phyloP scores from a whole-genome alignment of 1,284 basidiomycete species.

The Puccinia horiana region DNA sequence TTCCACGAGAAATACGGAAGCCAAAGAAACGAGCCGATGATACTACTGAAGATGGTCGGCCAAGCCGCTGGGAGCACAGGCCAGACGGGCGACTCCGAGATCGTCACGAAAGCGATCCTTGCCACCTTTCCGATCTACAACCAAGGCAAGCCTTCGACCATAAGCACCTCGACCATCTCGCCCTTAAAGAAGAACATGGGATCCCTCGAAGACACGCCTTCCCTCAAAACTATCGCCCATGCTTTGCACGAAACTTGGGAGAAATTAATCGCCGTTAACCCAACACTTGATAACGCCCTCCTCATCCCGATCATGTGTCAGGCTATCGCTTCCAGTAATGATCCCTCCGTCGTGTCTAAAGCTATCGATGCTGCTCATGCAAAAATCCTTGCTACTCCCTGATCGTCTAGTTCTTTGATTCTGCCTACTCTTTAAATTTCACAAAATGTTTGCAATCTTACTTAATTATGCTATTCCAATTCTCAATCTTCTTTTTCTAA shows the following conservation, averaged over 20 bases:
- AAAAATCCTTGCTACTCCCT: background rate
- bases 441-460: no score
- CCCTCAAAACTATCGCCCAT: slow-evolving; percentile 5
- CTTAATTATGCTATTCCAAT: no score
- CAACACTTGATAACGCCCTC: background rate
- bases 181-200: background rate
- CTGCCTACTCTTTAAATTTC: no score
- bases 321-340: background rate
- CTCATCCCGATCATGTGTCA: background rate
- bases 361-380: slow-evolving; percentile 15
- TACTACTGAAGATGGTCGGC: slow-evolving; percentile 11
- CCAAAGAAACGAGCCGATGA: background rate
- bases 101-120: slow-evolving; percentile 21
- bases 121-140: slow-evolving; percentile 25
- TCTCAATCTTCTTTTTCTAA: no score
- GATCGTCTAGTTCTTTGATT: background rate
- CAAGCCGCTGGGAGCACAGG: slow-evolving; percentile 2
- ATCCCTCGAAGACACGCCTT: background rate
- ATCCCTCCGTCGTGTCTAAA: background rate
- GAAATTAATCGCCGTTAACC: background rate
- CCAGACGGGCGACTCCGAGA: slow-evolving; percentile 10
- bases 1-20: slow-evolving; percentile 22
- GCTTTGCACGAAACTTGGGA: slow-evolving; percentile 21
- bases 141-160: background rate
- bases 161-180: background rate